phyloP scores from a whole-genome alignment of 495 filamentous ascomycete genomes.

The Melanomma pulvis-pyrius region DNA sequence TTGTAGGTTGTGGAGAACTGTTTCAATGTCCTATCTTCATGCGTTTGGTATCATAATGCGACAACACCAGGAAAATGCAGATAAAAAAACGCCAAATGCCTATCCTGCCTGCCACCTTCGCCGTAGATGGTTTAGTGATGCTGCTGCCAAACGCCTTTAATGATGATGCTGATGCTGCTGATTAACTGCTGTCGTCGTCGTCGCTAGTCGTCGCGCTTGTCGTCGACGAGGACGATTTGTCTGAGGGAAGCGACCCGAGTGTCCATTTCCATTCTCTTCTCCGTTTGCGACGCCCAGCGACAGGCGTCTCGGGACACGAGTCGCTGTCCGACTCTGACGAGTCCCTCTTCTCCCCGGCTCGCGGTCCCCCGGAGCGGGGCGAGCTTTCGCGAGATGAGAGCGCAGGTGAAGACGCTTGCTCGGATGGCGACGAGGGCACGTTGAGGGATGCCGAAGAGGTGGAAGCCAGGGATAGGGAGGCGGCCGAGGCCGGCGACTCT shows the following conservation, averaged over 20 bases:
- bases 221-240: conserved; percentile 21
- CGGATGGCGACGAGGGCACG: conserved; percentile 10
- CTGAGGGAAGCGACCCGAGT: conserved; percentile 47
- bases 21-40: conserved; percentile 1
- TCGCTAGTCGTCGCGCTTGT: conserved; percentile 29
- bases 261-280: conserved; percentile 63
- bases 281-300: conserved; percentile 54
- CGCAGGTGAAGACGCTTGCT: conserved; percentile 14
- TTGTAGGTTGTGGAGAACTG: too few species aligned
- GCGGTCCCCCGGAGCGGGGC: conserved; percentile 29
- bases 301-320: conserved; percentile 54
- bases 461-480: conserved; percentile 4
- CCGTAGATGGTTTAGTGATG: conserved; percentile 1
- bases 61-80: conserved; percentile 31
- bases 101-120: neutral
- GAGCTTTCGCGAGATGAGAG: conserved; percentile 29
- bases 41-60: conserved; percentile 34
- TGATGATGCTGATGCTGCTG: neutral
- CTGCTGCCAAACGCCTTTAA: conserved; percentile 18
- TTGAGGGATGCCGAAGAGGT: conserved; percentile 2
- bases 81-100: conserved; percentile 13
- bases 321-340: conserved; percentile 52
- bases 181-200: conserved; percentile 37
- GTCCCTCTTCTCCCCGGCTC: conserved; percentile 47
- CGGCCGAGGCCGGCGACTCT: conserved; percentile 3